Evolutionary conservation across 768 basidiomycete species (phyloP).

Genomic region (Pulveroboletus frians): DNA sequence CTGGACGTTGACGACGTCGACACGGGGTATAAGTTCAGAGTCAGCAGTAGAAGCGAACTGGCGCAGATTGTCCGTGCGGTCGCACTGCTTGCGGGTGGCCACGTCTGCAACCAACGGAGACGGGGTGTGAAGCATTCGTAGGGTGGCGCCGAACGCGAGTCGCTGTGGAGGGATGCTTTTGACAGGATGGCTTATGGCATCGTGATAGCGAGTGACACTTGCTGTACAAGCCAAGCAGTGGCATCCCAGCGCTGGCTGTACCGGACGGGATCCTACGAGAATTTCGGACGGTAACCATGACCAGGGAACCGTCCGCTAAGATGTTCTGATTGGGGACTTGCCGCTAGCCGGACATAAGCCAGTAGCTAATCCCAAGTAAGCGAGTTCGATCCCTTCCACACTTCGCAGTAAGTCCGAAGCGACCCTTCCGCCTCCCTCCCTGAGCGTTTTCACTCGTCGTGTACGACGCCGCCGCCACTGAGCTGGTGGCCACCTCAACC

Average conservation of each 20-base stretch:
- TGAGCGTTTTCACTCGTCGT: not conserved
- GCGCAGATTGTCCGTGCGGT: slow-evolving; percentile 20
- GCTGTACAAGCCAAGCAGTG: slow-evolving; percentile 14
- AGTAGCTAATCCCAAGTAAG: too few species aligned
- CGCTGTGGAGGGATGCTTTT: not conserved
- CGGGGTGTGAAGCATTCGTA: slow-evolving; percentile 4
- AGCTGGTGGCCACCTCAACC: too few species aligned
- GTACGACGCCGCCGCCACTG: not conserved
- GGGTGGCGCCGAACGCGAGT: not conserved
- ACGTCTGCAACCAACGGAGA: slow-evolving; percentile 7
- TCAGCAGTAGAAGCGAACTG: slow-evolving; percentile 1
- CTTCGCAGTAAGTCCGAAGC: too few species aligned
- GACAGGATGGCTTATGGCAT: not conserved
- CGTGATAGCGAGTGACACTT: not conserved
- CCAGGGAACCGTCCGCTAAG: not conserved
- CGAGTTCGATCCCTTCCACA: too few species aligned
- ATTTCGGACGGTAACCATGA: not conserved
- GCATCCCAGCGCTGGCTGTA: not conserved
- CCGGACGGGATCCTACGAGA: not conserved
- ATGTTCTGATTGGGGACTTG: not conserved
- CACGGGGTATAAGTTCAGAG: not conserved
- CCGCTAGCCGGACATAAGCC: not conserved
- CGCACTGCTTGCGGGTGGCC: slow-evolving; percentile 20
- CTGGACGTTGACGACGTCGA: slow-evolving; percentile 17
- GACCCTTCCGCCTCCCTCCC: too few species aligned